phyloP scores from a whole-genome alignment of 139 green algal species.

The Mesotaenium endlicherianum region DNA sequence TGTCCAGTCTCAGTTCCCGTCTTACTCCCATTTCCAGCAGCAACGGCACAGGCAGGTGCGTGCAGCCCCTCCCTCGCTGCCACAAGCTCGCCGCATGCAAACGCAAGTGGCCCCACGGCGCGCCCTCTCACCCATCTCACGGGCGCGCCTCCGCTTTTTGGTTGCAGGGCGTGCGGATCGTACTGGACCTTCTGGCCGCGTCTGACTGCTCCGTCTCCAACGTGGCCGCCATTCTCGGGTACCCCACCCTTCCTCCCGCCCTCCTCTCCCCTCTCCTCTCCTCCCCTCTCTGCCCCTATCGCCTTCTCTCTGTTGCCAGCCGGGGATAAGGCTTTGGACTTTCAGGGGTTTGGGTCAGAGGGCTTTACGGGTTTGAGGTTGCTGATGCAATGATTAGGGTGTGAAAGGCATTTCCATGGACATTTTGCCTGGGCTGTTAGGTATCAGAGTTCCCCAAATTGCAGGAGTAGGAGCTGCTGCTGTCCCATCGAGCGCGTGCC shows the following conservation, averaged over 20 bases:
- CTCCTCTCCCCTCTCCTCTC: background rate
- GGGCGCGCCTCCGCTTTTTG: background rate
- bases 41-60: background rate
- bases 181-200: constrained; percentile 4
- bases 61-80: too few species aligned
- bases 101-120: background rate
- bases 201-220: background rate
- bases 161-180: constrained; percentile 3
- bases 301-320: background rate
- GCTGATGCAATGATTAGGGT: too few species aligned
- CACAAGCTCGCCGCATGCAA: background rate
- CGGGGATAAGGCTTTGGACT: too few species aligned
- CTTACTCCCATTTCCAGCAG: background rate
- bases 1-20: background rate
- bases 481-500: background rate
- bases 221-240: background rate
- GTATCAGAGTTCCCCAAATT: too few species aligned
- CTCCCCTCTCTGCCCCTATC: background rate
- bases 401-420: too few species aligned
- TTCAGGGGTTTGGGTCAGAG: too few species aligned
- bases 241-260: background rate
- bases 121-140: background rate
- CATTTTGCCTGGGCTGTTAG: too few species aligned
- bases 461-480: too few species aligned
- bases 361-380: too few species aligned